A percentile compares a stretch with the other conserved stretches of the same genome.
Conservation (phyloP, 768 basidiomycete species). For the Sutorius australiensis region DNA sequence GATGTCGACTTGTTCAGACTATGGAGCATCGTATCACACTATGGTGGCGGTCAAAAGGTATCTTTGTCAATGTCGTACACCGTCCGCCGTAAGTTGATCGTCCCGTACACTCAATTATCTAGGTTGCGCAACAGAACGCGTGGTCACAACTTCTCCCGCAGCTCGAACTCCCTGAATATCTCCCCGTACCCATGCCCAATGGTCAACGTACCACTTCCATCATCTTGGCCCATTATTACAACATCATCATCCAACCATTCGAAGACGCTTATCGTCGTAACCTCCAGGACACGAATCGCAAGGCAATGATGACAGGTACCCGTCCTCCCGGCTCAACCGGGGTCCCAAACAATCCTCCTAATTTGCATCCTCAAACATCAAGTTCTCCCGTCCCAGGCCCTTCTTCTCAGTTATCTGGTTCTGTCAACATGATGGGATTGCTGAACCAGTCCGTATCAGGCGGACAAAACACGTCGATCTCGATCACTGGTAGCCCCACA, state of each 20-base stretch:
- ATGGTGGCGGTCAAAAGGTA: constrained; percentile 63
- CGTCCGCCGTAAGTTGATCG: constrained; percentile 13
- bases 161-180: constrained; percentile 60
- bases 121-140: constrained; percentile 50
- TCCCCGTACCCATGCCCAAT: constrained; percentile 43
- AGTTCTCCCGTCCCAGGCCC: constrained; percentile 9
- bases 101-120: constrained; percentile 2
- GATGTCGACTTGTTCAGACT: constrained; percentile 76
- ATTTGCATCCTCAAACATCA: constrained; percentile 15
- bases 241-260: constrained; percentile 60
- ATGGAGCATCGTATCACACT: constrained; percentile 56
- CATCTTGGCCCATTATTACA: constrained; percentile 57
- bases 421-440: constrained; percentile 23
- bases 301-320: constrained; percentile 43
- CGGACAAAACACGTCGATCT: constrained; percentile 16
- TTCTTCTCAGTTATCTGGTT: constrained; percentile 20
- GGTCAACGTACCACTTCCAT: constrained; percentile 48
- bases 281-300: constrained; percentile 56
- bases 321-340: constrained; percentile 24
- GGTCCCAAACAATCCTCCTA: constrained; percentile 15
- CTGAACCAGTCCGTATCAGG: constrained; percentile 24
- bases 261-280: constrained; percentile 69
- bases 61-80: constrained; percentile 24
- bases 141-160: constrained; percentile 55
- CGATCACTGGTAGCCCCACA: constrained; percentile 25